Percentiles rank a stretch among this genome's conserved stretches.
Conservation (phyloP, 768 basidiomycete genomes). For the Naganishia friedmannii region DNA sequence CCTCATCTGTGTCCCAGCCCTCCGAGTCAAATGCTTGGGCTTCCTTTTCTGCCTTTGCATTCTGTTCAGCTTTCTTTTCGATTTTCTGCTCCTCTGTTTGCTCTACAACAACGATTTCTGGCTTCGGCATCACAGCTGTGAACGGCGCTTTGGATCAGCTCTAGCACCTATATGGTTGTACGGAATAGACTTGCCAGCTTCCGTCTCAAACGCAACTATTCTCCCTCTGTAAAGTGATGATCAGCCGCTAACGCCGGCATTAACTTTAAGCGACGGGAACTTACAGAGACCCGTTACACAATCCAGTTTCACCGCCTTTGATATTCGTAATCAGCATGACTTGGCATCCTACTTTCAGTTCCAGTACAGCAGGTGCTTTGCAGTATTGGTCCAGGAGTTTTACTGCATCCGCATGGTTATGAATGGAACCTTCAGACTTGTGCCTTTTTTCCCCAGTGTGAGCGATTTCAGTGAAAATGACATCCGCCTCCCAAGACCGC, state of each 20-base stretch:
- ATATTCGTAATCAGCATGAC: conserved; percentile 30
- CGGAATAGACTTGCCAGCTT: neutral
- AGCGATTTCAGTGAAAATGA: neutral
- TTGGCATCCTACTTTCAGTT: conserved; percentile 26
- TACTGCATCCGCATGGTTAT: conserved; percentile 15
- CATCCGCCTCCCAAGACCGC: neutral
- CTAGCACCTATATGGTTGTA: neutral
- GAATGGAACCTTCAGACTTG: conserved; percentile 11
- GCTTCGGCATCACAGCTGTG: neutral
- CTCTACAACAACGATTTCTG: neutral
- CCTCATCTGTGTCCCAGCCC: conserved; percentile 19
- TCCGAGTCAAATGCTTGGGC: neutral
- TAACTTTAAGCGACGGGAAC: neutral
- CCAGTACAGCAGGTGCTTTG: conserved; percentile 22
- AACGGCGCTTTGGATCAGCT: neutral
- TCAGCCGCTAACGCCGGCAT: neutral
- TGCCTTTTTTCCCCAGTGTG: neutral
- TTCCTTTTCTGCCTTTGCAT: neutral
- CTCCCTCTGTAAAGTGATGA: conserved; percentile 12
- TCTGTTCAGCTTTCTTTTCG: neutral
- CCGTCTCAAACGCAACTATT: conserved; percentile 23
- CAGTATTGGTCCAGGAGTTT: conserved; percentile 28
- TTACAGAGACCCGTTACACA: conserved; percentile 29
- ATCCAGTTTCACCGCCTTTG: conserved; percentile 6
- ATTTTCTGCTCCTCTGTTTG: conserved; percentile 2